These are phyloP conservation scores for Colletotrichum aenigma DNA, from an alignment of 2,329 filamentous ascomycete genomes.

Conservation along the genomic window DNA sequence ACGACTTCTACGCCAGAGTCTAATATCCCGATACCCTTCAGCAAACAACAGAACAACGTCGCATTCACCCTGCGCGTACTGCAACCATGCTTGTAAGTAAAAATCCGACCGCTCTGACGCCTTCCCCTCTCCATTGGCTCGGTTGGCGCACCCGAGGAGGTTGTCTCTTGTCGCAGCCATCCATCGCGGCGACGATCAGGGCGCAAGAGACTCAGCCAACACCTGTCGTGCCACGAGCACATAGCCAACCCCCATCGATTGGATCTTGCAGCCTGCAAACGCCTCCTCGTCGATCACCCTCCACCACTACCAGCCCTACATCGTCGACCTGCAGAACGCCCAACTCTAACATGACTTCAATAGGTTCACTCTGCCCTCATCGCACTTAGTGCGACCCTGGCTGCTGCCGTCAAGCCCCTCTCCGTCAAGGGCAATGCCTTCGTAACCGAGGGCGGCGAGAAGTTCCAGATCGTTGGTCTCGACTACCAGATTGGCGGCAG, in stretches of 20 bases:
- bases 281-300: background rate
- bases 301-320: background rate
- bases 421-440: constrained; percentile 63
- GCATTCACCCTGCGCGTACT: background rate
- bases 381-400: constrained; percentile 57
- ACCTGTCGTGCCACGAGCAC: background rate
- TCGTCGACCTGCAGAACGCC: background rate
- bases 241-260: background rate
- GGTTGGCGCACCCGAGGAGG: background rate
- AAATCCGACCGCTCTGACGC: background rate
- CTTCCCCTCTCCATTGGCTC: background rate
- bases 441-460: constrained; percentile 63
- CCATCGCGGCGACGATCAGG: background rate
- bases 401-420: constrained; percentile 61
- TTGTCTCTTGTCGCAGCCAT: background rate
- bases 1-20: background rate
- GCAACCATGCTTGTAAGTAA: constrained; percentile 15
- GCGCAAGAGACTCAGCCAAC: background rate
- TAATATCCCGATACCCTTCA: background rate
- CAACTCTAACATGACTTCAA: background rate
- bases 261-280: background rate
- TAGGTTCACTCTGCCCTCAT: constrained; percentile 50
- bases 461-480: constrained; percentile 70
- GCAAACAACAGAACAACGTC: background rate
- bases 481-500: constrained; percentile 74